Evolutionary conservation across 257 asterid genomes (phyloP).

Genomic region (Nicotiana attenuata): DNA sequence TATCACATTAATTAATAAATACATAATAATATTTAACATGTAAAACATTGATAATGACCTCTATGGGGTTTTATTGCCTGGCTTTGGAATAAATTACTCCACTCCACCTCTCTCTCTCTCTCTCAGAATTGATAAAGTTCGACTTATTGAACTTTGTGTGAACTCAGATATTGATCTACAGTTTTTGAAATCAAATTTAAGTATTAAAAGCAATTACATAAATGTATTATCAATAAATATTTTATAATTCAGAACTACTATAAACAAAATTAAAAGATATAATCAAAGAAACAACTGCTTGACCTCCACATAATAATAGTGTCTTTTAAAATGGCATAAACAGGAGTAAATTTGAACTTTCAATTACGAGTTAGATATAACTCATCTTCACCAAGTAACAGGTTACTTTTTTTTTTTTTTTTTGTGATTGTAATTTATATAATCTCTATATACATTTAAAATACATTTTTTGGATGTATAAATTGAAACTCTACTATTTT

Average conservation of each 20-base stretch:
- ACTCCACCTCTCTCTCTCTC: background rate
- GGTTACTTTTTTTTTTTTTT: no score
- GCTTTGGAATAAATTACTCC: background rate
- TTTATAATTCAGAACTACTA: background rate
- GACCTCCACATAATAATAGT: background rate
- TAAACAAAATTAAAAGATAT: background rate
- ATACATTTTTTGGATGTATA: no score
- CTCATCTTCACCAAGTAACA: no score
- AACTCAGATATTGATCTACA: background rate
- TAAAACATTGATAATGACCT: background rate
- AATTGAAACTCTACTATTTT: no score
- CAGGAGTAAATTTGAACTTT: no score
- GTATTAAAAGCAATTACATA: no score
- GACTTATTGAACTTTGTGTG: background rate
- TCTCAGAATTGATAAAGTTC: background rate
- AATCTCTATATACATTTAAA: no score
- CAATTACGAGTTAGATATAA: no score
- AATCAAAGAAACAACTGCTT: background rate
- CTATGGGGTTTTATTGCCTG: background rate
- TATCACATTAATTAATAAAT: background rate
- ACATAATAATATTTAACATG: background rate
- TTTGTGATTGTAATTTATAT: no score
- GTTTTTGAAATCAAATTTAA: no score
- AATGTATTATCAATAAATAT: no score
- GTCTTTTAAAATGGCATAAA: no score